Evolutionary conservation across 169 alveolate species (phyloP).

Genomic region (Plasmodium chabaudi): DNA sequence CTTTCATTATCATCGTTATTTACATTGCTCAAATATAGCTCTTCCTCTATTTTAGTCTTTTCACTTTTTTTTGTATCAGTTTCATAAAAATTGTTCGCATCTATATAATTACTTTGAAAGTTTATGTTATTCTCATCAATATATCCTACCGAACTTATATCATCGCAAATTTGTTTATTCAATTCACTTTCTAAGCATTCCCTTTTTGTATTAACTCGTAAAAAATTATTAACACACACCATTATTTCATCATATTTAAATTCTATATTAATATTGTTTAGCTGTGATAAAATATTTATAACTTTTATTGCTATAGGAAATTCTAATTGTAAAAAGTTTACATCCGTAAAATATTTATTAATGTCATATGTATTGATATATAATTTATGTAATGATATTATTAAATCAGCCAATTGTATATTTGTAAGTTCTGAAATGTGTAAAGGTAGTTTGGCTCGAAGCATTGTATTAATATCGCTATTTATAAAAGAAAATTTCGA

Average conservation of each 20-base stretch:
- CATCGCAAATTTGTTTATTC: too few relatives aligned
- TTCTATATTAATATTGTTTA: constrained; percentile 26
- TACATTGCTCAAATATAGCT: background rate
- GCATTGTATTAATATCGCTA: constrained; percentile 29
- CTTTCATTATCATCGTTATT: background rate
- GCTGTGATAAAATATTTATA: constrained; percentile 18
- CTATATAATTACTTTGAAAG: background rate
- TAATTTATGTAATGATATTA: constrained; percentile 49
- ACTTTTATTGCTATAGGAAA: constrained; percentile 63
- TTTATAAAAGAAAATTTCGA: constrained; percentile 33
- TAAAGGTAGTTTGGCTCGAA: constrained; percentile 29
- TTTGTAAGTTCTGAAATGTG: constrained; percentile 19
- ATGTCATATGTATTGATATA: constrained; percentile 14
- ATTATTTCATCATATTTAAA: constrained; percentile 56
- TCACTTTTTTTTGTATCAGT: background rate
- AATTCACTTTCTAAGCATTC: too few relatives aligned
- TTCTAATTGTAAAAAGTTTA: constrained; percentile 35
- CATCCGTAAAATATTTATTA: constrained; percentile 37
- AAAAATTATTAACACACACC: constrained; percentile 28
- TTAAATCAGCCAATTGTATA: constrained; percentile 51
- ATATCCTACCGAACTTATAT: background rate
- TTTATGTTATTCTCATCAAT: background rate
- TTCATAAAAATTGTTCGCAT: background rate
- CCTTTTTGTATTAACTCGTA: background rate
- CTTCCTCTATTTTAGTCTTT: background rate